Evolutionary conservation across 2,329 filamentous ascomycete genomes (phyloP).

Genomic region (Septoria petroselini): DNA sequence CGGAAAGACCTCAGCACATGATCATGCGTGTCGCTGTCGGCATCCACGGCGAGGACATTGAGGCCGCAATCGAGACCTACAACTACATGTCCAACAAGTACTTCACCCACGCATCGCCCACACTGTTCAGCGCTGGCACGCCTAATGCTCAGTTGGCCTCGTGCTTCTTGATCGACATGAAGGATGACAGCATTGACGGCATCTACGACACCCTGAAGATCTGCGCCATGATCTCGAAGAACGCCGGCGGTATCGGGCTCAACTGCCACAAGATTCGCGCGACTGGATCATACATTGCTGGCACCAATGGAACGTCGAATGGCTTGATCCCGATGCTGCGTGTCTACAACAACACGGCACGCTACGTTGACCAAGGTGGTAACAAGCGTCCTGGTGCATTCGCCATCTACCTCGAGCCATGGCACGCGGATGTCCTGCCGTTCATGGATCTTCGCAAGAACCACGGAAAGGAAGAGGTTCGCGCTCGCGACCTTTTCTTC

Average conservation of each 20-base stretch:
- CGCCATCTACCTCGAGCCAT: constrained; percentile 97
- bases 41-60: constrained; percentile 92
- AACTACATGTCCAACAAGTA: constrained; percentile 98
- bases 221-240: constrained; percentile 99
- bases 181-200: constrained; percentile 97
- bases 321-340: constrained; percentile 96
- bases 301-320: constrained; percentile 97
- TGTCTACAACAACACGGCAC: constrained; percentile 98
- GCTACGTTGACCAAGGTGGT: constrained; percentile 97
- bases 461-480: constrained; percentile 97
- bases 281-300: constrained; percentile 95
- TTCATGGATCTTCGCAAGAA: constrained; percentile 99
- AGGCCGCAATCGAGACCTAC: constrained; percentile 95
- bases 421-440: constrained; percentile 96
- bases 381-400: constrained; percentile 99
- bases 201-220: constrained; percentile 99
- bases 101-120: constrained; percentile 97
- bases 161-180: constrained; percentile 99
- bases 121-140: constrained; percentile 96
- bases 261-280: constrained; percentile 96
- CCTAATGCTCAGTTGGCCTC: constrained; percentile 92
- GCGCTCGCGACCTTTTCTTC: constrained; percentile 95
- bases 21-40: constrained; percentile 98
- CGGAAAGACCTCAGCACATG: constrained; percentile 97
- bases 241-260: constrained; percentile 93